Base-by-base conservation (phyloP, 208 protist species). In the Herpetomonas samuelpessoai region DNA sequence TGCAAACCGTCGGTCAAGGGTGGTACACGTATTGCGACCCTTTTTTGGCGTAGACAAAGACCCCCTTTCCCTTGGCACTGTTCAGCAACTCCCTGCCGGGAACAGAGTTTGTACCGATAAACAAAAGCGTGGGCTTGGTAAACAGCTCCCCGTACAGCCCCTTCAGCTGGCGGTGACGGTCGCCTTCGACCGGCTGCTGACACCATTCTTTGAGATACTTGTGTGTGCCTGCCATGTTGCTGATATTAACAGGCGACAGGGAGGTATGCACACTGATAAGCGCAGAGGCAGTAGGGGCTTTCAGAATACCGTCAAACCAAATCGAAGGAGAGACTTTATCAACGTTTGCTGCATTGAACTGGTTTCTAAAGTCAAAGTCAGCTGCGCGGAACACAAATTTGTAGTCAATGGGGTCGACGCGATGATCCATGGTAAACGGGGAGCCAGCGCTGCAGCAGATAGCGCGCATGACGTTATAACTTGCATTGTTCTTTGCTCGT, bases 371-470 rank as follows among this genome's bases (percentile, higher is more conserved):
- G 22, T 93, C 83, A 30, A 80, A 79, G 57, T 95, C 89, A 4
- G 84, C 76, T 0, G 82, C 71, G 18, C 85, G 79, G 57, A 95
- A 93, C 18, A 83, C 80, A 38, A 95, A 76, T 50, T 95, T 95
- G 66, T 88, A 92, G 57, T 95, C 86, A 35, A 81, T 76, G 0
- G 89, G 86, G 49, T 95, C 89, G 27, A 92, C 71, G 25, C 89
- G 78, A 51, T 95, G 71, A 10, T 92, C 81, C 86, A 95, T 95
- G 28, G 71, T 67, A 57, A 95, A 95, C 0, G 89, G 89, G 9
- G 89, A 92, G 0, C 84, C 86, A 0, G 83, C 73, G 59, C 86
- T 93, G 48, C 58, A 71, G 60, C 84, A 92, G 47, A 95, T 89
- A 12, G 81, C 78, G 30, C 74, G 58, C 68, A 95, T 63, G 14